These are phyloP conservation scores for Sphagnum fallax DNA, from an alignment of 228 moss, liverwort and hornwort species.

Conservation along the genomic window DNA sequence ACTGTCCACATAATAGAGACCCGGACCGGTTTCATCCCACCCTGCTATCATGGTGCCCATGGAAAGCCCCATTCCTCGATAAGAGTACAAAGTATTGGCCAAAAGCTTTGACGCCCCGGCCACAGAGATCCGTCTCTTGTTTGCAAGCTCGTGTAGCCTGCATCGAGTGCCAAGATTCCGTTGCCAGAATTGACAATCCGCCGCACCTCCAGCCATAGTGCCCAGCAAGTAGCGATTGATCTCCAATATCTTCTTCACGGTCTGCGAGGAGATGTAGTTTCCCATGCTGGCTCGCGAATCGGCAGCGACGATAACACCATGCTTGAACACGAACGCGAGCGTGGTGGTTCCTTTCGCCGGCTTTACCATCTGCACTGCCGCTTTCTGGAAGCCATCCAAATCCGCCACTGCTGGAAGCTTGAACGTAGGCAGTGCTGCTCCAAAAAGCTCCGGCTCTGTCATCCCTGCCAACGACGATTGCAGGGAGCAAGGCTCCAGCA, in stretches of 20 bases:
- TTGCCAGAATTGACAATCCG: constrained; percentile 97
- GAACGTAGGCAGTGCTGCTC: too few relatives aligned
- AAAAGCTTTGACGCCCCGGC: constrained; percentile 96
- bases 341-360: constrained; percentile 90
- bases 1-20: constrained; percentile 82
- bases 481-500: too few relatives aligned
- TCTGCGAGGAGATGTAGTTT: constrained; percentile 91
- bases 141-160: constrained; percentile 84
- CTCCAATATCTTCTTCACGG: constrained; percentile 83
- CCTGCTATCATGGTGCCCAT: constrained; percentile 99
- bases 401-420: too few relatives aligned
- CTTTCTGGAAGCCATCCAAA: constrained; percentile 87
- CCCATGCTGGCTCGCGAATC: constrained; percentile 98
- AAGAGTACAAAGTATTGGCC: constrained; percentile 87
- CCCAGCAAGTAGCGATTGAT: constrained; percentile 87
- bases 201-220: constrained; percentile 91
- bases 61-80: constrained; percentile 96
- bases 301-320: constrained; percentile 92
- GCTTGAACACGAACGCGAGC: constrained; percentile 82
- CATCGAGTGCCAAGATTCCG: constrained; percentile 83
- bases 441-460: too few relatives aligned
- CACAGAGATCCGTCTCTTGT: constrained; percentile 89
- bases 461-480: too few relatives aligned
- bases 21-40: constrained; percentile 97
- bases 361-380: constrained; percentile 94